Conservation (phyloP, 192 early-diverging fungal species). For the Backusella circina region DNA sequence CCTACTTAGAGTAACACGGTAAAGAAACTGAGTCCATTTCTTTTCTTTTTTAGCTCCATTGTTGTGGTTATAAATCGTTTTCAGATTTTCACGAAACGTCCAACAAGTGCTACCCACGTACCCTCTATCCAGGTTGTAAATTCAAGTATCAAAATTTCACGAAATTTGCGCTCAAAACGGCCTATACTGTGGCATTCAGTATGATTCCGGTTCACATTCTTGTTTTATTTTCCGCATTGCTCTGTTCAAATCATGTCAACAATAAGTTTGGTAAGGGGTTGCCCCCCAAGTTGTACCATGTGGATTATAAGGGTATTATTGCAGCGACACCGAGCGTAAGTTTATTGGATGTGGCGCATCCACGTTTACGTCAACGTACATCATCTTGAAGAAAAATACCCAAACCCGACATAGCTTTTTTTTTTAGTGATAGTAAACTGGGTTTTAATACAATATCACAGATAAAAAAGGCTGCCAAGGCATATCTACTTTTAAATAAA, state of each 20-base stretch:
- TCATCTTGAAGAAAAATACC: not conserved
- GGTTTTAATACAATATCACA: not conserved
- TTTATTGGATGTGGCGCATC: not conserved
- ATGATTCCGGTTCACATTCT: slow-evolving; percentile 24
- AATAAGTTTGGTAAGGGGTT: slow-evolving; percentile 22
- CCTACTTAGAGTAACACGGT: not conserved
- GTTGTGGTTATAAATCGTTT: slow-evolving; percentile 38
- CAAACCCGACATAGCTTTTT: not conserved
- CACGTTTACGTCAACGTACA: not conserved
- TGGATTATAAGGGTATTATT: not conserved
- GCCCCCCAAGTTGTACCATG: slow-evolving; percentile 7
- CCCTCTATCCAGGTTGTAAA: slow-evolving; percentile 11
- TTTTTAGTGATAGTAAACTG: not conserved
- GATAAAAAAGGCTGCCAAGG: too few relatives aligned
- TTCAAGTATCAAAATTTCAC: slow-evolving; percentile 26
- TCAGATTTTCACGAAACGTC: slow-evolving; percentile 39
- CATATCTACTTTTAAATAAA: not conserved
- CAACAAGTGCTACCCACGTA: slow-evolving; percentile 39
- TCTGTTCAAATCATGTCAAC: slow-evolving; percentile 43
- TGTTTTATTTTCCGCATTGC: slow-evolving; percentile 30
- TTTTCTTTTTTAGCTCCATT: slow-evolving; percentile 21
- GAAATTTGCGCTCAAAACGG: slow-evolving; percentile 17
- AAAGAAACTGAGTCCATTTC: not conserved
- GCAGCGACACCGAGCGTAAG: not conserved
- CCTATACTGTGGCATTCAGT: not conserved